Conservation (phyloP, 2,329 filamentous ascomycete species). For the Pseudogymnoascus sp. region DNA sequence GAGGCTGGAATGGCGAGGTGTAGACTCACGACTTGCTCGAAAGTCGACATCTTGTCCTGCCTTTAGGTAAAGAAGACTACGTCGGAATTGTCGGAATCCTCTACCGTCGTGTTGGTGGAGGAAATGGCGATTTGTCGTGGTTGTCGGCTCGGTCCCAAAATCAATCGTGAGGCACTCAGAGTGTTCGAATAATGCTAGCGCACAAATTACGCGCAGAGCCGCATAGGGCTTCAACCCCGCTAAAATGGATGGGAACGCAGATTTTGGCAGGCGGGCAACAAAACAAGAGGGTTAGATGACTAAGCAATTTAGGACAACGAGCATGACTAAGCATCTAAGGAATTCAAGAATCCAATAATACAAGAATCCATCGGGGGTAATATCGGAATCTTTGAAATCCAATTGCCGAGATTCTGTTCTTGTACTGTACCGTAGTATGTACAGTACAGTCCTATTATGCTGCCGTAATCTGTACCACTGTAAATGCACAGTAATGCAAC, state of each 20-base stretch:
- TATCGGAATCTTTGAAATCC: neutral
- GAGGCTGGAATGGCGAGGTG: constrained; percentile 14
- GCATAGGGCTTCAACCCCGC: constrained; percentile 11
- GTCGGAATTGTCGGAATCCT: constrained; percentile 28
- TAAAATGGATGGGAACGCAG: neutral
- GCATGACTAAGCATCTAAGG: neutral
- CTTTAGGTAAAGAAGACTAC: constrained; percentile 29
- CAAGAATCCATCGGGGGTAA: neutral
- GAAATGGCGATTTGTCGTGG: constrained; percentile 27
- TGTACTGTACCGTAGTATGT: neutral
- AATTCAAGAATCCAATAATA: neutral
- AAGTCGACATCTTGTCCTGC: constrained; percentile 55
- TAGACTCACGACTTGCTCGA: constrained; percentile 63
- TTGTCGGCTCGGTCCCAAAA: constrained; percentile 16
- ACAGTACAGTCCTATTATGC: neutral
- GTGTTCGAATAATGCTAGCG: constrained; percentile 8
- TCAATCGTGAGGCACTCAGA: constrained; percentile 11
- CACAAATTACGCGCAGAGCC: constrained; percentile 9
- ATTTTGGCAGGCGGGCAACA: neutral
- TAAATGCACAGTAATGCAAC: neutral
- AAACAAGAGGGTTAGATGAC: neutral
- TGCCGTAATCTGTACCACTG: neutral
- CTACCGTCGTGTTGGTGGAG: constrained; percentile 31
- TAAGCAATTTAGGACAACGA: neutral
- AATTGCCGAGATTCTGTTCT: neutral